Evolutionary conservation across 148 eudicot species (phyloP).

Genomic region (Chenopodium suecicum): DNA sequence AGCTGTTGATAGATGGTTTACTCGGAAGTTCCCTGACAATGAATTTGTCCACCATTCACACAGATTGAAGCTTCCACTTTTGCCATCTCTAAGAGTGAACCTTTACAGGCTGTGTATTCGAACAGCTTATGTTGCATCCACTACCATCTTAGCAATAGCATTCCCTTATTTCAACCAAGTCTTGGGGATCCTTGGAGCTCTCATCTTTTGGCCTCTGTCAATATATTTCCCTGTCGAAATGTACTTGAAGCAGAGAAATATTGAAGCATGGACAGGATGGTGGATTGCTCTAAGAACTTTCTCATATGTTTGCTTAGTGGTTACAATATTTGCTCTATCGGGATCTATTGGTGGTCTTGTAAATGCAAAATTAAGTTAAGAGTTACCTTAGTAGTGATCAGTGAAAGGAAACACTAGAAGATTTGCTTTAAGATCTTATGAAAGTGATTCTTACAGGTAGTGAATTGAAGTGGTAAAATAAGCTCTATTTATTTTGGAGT

Average conservation of each 20-base stretch:
- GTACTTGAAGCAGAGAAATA: constrained; percentile 50
- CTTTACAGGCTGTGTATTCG: constrained; percentile 46
- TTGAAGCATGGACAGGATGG: constrained; percentile 40
- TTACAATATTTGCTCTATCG: constrained; percentile 43
- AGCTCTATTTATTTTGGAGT: too few species aligned
- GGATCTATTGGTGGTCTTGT: constrained; percentile 63
- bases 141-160: constrained; percentile 40
- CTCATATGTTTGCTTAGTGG: constrained; percentile 39
- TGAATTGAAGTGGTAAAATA: too few species aligned
- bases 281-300: constrained; percentile 46
- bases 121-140: constrained; percentile 42
- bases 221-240: constrained; percentile 79
- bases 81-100: constrained; percentile 43
- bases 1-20: constrained; percentile 40
- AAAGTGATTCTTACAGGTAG: constrained; percentile 11
- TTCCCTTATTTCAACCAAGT: constrained; percentile 64
- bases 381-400: not conserved
- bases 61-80: constrained; percentile 33
- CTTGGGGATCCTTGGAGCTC: constrained; percentile 51
- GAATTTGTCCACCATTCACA: constrained; percentile 37
- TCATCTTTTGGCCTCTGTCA: constrained; percentile 56
- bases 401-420: constrained; percentile 13
- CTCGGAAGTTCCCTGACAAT: constrained; percentile 35
- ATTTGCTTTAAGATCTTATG: constrained; percentile 19
- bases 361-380: constrained; percentile 45